phyloP scores from a whole-genome alignment of 2,329 filamentous ascomycete genomes.

The Phialophora chinensis region DNA sequence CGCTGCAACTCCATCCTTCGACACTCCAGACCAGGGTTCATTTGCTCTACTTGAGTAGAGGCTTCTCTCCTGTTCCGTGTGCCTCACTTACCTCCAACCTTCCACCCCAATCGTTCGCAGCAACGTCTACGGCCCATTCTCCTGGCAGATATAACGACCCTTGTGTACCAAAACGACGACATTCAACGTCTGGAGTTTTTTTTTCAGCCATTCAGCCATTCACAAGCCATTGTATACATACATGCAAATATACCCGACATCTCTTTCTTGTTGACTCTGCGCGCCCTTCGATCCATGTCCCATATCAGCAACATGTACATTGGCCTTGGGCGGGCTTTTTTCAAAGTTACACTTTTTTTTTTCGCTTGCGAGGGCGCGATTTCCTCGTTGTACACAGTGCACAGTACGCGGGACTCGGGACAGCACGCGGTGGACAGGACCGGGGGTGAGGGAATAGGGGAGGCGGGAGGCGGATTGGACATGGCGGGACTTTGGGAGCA shows the following conservation, averaged over 20 bases:
- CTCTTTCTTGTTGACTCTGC: background rate
- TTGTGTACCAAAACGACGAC: background rate
- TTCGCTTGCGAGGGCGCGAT: background rate
- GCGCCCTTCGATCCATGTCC: background rate
- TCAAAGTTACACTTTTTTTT: background rate
- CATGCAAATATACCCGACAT: background rate
- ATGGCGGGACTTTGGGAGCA: background rate
- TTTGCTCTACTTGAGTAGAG: background rate
- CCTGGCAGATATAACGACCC: background rate
- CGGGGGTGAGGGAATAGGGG: background rate
- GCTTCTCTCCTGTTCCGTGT: background rate
- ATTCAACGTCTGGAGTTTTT: background rate
- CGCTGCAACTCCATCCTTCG: background rate
- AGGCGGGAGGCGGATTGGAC: background rate
- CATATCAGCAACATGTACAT: background rate
- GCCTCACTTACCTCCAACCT: no score
- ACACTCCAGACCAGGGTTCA: background rate
- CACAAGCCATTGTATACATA: background rate
- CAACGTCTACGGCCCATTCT: background rate
- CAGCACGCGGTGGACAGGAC: background rate
- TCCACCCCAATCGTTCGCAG: background rate
- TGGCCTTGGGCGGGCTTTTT: background rate
- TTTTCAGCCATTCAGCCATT: background rate
- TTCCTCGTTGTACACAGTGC: background rate
- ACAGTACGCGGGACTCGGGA: background rate